Evolutionary conservation across 1,284 basidiomycete genomes (phyloP), one percentile per base, ranked within the genome.

Genomic region (Trametes hirsuta): DNA sequence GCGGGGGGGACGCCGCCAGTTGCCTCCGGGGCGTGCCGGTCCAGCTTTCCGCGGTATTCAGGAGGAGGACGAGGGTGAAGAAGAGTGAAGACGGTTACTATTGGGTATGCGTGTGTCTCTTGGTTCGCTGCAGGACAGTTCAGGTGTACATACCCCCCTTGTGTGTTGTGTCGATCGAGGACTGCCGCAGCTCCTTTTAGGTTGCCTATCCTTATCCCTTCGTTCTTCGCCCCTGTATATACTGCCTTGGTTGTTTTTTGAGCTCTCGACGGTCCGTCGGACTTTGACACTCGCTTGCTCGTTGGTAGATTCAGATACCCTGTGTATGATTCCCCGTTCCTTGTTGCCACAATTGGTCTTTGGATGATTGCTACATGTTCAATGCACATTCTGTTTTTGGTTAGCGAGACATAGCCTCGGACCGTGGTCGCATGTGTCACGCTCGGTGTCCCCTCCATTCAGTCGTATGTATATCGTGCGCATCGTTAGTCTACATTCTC

Each of bases 51-150:
- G 78, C 56, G 73, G 86, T 18, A 91, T 91, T 59, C 86, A 90
- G 70, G 90, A 91, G 71, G 90, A 91, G 68, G 90, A 92, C 63
- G 90, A 86, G 63, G 84, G 84, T 53, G 90, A 86, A 63, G 89
- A 90, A 69, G 87, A 89, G 69, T 64, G 58, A 53, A 30, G 8
- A 30, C 30, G 30, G 22, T 24, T 36, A 4, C 34, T 15, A 12
- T 21, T 10, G 18, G 24, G 25, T 40, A 12, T 11, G 18, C 22
- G 36, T 48, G 25, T 48, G 39, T 18, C 37, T 36, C 12, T 35
- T 47, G 22, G 11, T 36, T 41, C 40, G 25, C n/a, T 48, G n/a
- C 12, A 30, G 51, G 51, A 59, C 54, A 47, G 40, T 62, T 65
- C 35, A 58, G 53, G 30, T 60, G 55, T 65, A 60, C 37, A 45